Evolutionary conservation across 768 basidiomycete genomes (phyloP), one percentile per base, ranked within the genome.

Genomic region (Lyophyllum shimeji): DNA sequence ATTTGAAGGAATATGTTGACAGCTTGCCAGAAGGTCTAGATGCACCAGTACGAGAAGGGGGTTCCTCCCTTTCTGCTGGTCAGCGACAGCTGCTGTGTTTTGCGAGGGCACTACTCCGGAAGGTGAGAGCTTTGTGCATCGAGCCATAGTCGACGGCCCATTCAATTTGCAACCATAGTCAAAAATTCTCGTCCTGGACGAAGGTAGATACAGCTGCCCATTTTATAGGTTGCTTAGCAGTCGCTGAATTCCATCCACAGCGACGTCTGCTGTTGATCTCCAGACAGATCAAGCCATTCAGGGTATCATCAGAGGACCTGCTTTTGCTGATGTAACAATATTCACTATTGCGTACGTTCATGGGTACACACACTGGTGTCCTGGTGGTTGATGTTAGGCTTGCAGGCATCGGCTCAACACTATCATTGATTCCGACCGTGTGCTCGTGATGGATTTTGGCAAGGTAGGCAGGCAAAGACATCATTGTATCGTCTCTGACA

Each of bases 211-310:
- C 4, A 9, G 29, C n/a, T 40, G 3, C 27, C 33, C 17, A 40
- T 33, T 2, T 24, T 8, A 17, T 5, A 27, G 4, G 6, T 18
- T 24, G 62, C 53, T 42, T 58, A 52, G 3, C 59, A 52, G 3
- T 51, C 27, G 53, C 25, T 8, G n/a, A 52, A 29, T 58, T 58
- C 53, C 24, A 47, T 50, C 7, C 33, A 13, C 57, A 89, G 90
- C 93, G 2, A 95, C 93, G 5, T 91, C 87, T 34, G 92, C 93
- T 18, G 92, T 95, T 48, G 94, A 95, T 69, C 74, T 95, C 31
- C 92, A 95, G 65, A 95, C 93, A 8, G 94, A 96, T 67, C 81
- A 81, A 55, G 89, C 89, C 25, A 90, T 95, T 59, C 94, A 97
- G 74, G 85, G 86, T 11, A 93, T 94, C 59, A 89, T 96, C 45